Percentiles rank a stretch among this genome's conserved stretches.
phyloP scores from a whole-genome alignment of 139 green algal genomes.

The Dunaliella primolecta region DNA sequence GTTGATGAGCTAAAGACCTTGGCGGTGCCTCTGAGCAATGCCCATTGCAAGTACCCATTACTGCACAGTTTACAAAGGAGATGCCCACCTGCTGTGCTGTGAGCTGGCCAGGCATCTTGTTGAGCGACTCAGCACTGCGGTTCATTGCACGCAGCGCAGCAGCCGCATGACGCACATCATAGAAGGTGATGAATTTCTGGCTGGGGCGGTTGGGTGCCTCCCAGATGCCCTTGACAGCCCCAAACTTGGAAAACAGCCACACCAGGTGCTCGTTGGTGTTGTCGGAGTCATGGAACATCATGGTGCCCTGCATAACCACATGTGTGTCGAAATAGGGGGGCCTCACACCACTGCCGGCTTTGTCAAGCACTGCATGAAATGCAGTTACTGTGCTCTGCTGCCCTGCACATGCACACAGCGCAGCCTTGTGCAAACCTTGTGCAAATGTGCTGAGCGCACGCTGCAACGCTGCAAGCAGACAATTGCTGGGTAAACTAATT shows the following conservation, averaged over 20 bases:
- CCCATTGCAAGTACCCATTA: too few species aligned
- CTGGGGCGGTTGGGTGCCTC: conserved; percentile 50
- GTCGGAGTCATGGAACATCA: conserved; percentile 50
- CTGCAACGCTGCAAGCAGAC: too few species aligned
- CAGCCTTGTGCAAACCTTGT: too few species aligned
- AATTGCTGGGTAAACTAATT: too few species aligned
- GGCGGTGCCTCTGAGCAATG: too few species aligned
- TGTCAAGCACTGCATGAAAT: too few species aligned
- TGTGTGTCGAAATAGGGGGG: not conserved
- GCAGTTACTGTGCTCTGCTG: not conserved
- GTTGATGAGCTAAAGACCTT: too few species aligned
- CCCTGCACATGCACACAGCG: not conserved
- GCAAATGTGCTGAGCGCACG: too few species aligned
- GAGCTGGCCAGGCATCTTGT: conserved; percentile 39
- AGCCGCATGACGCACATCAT: conserved; percentile 68
- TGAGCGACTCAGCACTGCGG: conserved; percentile 45
- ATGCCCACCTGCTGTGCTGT: conserved; percentile 41
- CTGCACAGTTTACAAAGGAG: too few species aligned
- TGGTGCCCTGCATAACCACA: conserved; percentile 8
- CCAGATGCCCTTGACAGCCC: conserved; percentile 74
- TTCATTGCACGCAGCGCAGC: conserved; percentile 59
- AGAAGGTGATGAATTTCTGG: conserved; percentile 89
- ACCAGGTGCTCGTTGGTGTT: conserved; percentile 68
- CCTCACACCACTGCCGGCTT: too few species aligned
- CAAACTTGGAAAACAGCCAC: conserved; percentile 77